Evolutionary conservation across 2,329 filamentous ascomycete species (phyloP).

Genomic region (Colletotrichum spinosum): DNA sequence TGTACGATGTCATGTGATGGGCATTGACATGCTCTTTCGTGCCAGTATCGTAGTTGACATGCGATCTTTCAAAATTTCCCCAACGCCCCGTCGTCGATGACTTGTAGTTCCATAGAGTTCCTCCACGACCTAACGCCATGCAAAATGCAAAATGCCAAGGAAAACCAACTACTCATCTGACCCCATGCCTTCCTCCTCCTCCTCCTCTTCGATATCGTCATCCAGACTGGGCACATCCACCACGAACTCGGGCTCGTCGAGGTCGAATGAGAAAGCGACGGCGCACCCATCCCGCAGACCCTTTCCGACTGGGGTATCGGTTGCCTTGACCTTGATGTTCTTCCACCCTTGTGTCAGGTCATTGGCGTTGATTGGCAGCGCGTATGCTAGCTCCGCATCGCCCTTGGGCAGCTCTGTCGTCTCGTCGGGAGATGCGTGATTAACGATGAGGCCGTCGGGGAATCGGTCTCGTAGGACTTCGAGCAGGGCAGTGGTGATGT

Average conservation of each 20-base stretch:
- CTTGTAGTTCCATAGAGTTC: too few species aligned
- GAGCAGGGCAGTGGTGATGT: constrained; percentile 69
- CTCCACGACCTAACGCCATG: constrained; percentile 27
- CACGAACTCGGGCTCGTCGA: constrained; percentile 54
- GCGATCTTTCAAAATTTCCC: too few species aligned
- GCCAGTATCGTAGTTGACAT: too few species aligned
- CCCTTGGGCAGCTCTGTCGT: constrained; percentile 54
- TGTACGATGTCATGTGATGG: too few species aligned
- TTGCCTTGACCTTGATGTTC: constrained; percentile 52
- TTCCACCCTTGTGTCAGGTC: constrained; percentile 64
- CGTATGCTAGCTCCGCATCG: constrained; percentile 59
- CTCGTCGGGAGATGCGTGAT: constrained; percentile 43
- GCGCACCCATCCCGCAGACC: constrained; percentile 60
- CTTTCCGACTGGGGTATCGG: constrained; percentile 54
- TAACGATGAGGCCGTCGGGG: constrained; percentile 61
- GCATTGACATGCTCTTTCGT: too few species aligned
- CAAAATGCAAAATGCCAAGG: constrained; percentile 8
- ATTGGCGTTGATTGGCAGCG: constrained; percentile 54
- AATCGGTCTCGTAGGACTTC: constrained; percentile 68
- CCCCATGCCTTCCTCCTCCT: constrained; percentile 50
- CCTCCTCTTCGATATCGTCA: constrained; percentile 50
- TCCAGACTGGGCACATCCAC: constrained; percentile 58
- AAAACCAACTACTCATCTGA: constrained; percentile 22
- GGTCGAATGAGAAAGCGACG: constrained; percentile 62
- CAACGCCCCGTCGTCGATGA: too few species aligned